Evolutionary conservation across 2,329 filamentous ascomycete genomes (phyloP), one percentile per base, ranked within the genome.

Genomic region (Drechslera avenae): DNA sequence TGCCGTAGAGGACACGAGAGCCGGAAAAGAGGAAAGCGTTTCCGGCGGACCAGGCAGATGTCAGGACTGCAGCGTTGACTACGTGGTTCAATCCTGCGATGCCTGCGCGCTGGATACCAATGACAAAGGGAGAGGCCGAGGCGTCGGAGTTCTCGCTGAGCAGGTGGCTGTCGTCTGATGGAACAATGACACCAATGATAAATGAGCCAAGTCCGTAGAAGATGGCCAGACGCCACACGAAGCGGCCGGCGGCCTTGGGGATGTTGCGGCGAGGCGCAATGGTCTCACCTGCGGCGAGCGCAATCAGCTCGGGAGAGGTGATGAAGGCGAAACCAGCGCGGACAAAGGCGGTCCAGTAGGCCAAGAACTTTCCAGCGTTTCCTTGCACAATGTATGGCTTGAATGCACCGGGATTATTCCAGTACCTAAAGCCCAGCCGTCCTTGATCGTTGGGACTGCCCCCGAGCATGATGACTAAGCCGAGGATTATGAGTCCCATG

Each of bases 1-100:
- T 69, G 13, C 72, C 74, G 56, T 81, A 82, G 3, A 84, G 71
- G 16, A 78, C 76, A 46, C 81, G 77, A 3, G 78, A 81, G 3
- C 78, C 79, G 0, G 77, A 76, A 58, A 78, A 79, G n/a, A 91
- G 78, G 60, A 82, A 83, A 54, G 87, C 84, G 60, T 91, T 91
- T 0, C 83, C 85, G 0, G 87, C 80, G 0, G 87, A 90, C 79
- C 84, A 88, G 0, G 86, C 87, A 0, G 86, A 88, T 0, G 86
- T 89, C 53, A 91, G 79, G 56, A 92, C 84, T 9, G 91, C 79
- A 23, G 87, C 88, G 67, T 93, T 93, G 71, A 92, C 86, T 36
- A 91, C 81, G 2, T 84, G 85, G 0, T 88, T 86, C 5, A 91
- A 80, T 5, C 81, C 86, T 5, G 75, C 77, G 50, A 91, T 86